Percentiles rank a stretch among this genome's conserved stretches.
Evolutionary conservation across 805 yeast genomes (phyloP).

Genomic region (Candida hungchunana): DNA sequence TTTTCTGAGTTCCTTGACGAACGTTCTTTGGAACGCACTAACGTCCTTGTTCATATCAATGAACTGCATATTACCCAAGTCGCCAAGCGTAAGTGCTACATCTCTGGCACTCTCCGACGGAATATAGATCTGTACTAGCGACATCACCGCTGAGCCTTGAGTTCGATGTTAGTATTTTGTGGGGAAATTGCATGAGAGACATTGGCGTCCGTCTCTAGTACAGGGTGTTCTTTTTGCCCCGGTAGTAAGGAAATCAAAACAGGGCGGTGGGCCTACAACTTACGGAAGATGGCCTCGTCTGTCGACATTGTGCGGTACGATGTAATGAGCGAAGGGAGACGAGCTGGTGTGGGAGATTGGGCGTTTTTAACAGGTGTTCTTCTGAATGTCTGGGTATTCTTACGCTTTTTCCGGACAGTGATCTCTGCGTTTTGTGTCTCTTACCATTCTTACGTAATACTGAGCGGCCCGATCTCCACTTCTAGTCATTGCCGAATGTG

Average conservation of each 20-base stretch:
- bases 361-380: background rate
- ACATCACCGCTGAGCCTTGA: conserved; percentile 91
- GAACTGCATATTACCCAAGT: conserved; percentile 80
- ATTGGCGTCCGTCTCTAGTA: no score
- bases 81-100: conserved; percentile 81
- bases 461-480: no score
- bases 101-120: conserved; percentile 89
- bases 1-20: conserved; percentile 80
- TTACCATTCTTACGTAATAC: no score
- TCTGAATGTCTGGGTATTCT: no score
- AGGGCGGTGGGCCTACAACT: no score
- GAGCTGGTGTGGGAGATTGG: background rate
- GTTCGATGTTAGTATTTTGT: conserved; percentile 9
- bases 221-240: background rate
- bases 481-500: no score
- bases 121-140: conserved; percentile 84
- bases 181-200: background rate
- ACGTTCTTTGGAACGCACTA: conserved; percentile 83
- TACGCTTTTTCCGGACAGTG: no score
- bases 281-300: conserved; percentile 40
- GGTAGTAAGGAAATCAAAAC: background rate
- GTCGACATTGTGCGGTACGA: conserved; percentile 19
- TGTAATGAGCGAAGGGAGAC: background rate
- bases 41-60: conserved; percentile 81
- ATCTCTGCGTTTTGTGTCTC: no score